These are phyloP conservation scores for Dichotomocladium elegans DNA, from an alignment of 371 early-diverging fungal species.

Conservation along the genomic window DNA sequence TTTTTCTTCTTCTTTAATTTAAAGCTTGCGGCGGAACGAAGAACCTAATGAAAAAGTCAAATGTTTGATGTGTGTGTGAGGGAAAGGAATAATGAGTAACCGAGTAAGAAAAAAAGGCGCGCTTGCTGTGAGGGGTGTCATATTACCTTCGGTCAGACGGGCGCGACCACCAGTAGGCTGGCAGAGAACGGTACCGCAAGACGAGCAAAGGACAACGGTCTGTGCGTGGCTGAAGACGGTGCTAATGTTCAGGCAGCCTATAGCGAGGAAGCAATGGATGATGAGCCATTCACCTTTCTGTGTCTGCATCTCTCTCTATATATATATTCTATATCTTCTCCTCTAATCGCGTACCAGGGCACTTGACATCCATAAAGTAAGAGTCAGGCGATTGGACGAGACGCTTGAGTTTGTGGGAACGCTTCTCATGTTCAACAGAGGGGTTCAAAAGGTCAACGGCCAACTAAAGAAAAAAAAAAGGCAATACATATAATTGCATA, in stretches of 20 bases:
- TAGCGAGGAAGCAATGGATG: neutral
- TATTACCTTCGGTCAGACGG: conserved; percentile 87
- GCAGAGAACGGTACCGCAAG: conserved; percentile 95
- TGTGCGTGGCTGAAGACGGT: conserved; percentile 99
- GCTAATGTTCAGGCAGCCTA: conserved; percentile 95
- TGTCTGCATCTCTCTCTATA: too few relatives aligned
- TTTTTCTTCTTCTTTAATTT: conserved; percentile 26
- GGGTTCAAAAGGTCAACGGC: conserved; percentile 99
- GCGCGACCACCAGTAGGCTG: conserved; percentile 99
- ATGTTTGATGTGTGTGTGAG: neutral
- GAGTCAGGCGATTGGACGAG: conserved; percentile 99
- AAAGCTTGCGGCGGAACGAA: conserved; percentile 54
- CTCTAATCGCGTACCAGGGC: conserved; percentile 69
- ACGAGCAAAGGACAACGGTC: conserved; percentile 95
- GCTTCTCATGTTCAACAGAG: conserved; percentile 88
- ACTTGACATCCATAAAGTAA: conserved; percentile 99
- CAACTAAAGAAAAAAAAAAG: conserved; percentile 68
- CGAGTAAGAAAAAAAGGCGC: neutral
- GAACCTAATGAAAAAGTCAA: conserved; percentile 12
- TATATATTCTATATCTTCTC: neutral
- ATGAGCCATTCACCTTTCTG: too few relatives aligned
- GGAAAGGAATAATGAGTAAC: neutral
- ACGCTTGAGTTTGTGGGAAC: conserved; percentile 98
- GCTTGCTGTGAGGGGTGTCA: too few relatives aligned
- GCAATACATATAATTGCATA: too few relatives aligned